These are phyloP conservation scores for Lentinula edodes DNA, from an alignment of 768 basidiomycete genomes.

Conservation along the genomic window DNA sequence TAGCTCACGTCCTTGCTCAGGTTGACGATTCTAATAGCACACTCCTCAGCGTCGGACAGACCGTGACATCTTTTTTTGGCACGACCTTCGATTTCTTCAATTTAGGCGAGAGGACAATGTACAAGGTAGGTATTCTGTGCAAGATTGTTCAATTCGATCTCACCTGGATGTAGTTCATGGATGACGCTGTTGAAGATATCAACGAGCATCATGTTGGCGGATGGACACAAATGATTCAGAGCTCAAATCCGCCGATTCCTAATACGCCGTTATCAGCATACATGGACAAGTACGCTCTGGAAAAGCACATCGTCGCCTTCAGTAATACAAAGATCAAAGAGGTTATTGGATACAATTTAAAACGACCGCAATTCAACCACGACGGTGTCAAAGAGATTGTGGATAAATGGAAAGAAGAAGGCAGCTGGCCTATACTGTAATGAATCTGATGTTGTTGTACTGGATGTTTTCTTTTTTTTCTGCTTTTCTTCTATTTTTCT, in stretches of 20 bases:
- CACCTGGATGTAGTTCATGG: constrained; percentile 37
- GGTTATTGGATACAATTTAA: constrained; percentile 64
- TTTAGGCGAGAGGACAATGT: constrained; percentile 56
- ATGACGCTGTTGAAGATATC: constrained; percentile 75
- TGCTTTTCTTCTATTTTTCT: not conserved
- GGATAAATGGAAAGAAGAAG: constrained; percentile 77
- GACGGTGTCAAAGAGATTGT: constrained; percentile 64
- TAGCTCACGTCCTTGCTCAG: constrained; percentile 26
- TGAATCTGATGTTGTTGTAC: constrained; percentile 7
- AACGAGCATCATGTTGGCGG: constrained; percentile 79
- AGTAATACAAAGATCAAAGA: constrained; percentile 70
- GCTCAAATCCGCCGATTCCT: constrained; percentile 63
- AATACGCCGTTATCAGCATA: constrained; percentile 74
- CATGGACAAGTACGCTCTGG: constrained; percentile 68
- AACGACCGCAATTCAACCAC: constrained; percentile 55
- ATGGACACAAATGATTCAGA: constrained; percentile 78
- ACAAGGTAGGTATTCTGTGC: constrained; percentile 43
- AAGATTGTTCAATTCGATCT: not conserved
- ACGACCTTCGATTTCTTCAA: constrained; percentile 81
- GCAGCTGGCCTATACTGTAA: constrained; percentile 44
- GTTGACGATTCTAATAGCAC: constrained; percentile 75
- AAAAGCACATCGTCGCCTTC: constrained; percentile 65
- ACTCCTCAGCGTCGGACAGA: constrained; percentile 57
- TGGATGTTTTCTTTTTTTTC: not conserved
- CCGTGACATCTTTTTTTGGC: constrained; percentile 65